A percentile compares a stretch with the other conserved stretches of the same genome.
Evolutionary conservation across 805 yeast species (phyloP).

Genomic region (Metschnikowia amazonensis): DNA sequence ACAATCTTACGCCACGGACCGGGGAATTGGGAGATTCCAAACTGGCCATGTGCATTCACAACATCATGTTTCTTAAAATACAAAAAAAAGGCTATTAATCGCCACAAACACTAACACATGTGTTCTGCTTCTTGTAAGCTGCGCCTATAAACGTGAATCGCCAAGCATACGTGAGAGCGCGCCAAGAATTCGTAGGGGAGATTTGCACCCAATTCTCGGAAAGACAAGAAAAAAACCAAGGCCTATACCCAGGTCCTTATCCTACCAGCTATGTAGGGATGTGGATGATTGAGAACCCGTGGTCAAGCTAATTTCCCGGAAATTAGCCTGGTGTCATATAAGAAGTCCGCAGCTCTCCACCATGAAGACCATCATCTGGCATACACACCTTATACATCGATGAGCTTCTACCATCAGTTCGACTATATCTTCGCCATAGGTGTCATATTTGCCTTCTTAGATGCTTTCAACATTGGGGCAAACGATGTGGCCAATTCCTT

Average conservation of each 20-base stretch:
- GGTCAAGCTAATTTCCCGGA: background rate
- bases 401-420: constrained; percentile 49
- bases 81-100: background rate
- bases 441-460: constrained; percentile 68
- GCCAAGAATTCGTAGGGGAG: background rate
- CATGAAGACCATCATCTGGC: background rate
- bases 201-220: constrained; percentile 5
- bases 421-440: constrained; percentile 69
- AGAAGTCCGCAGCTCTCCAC: background rate
- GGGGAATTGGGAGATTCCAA: too few species aligned
- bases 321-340: background rate
- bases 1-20: too few species aligned
- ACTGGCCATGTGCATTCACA: too few species aligned
- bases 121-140: too few species aligned
- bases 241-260: background rate
- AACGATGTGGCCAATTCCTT: constrained; percentile 80
- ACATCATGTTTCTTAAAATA: too few species aligned
- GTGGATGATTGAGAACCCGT: too few species aligned
- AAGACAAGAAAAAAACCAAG: background rate
- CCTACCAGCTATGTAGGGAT: background rate
- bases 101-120: background rate
- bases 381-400: constrained; percentile 3
- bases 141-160: background rate
- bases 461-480: constrained; percentile 79
- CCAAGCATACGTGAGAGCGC: constrained; percentile 3